Evolutionary conservation across 495 filamentous ascomycete genomes (phyloP).

Genomic region (Aspergillus carlsbadensis): DNA sequence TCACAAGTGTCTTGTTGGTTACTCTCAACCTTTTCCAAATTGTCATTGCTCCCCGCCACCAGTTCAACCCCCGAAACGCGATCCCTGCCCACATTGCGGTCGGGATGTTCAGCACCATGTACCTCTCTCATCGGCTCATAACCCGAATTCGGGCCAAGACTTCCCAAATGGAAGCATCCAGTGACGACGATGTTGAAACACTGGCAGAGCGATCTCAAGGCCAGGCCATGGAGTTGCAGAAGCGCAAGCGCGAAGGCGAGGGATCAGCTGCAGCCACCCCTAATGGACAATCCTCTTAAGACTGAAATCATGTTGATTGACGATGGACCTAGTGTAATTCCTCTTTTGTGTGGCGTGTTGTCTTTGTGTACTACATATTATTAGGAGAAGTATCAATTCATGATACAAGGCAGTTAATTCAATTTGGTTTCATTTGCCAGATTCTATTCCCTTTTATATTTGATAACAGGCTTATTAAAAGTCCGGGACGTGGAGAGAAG

Average conservation of each 20-base stretch:
- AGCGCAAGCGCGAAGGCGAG: background rate
- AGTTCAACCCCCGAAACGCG: slow-evolving; percentile 48
- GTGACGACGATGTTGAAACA: background rate
- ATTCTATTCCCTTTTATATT: too few relatives aligned
- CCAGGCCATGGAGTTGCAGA: slow-evolving; percentile 1
- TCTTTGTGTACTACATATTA: too few relatives aligned
- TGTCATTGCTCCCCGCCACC: slow-evolving; percentile 39
- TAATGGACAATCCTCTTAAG: background rate
- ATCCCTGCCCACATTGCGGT: slow-evolving; percentile 62
- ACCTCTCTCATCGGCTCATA: slow-evolving; percentile 19
- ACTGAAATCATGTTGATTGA: background rate
- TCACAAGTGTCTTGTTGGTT: slow-evolving; percentile 46
- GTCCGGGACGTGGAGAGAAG: too few relatives aligned
- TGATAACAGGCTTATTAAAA: too few relatives aligned
- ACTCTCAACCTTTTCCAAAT: slow-evolving; percentile 55
- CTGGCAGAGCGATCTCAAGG: background rate
- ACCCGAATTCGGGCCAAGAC: background rate
- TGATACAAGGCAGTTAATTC: too few relatives aligned
- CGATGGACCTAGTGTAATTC: background rate
- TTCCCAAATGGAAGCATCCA: background rate
- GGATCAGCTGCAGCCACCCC: background rate
- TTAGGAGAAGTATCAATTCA: too few relatives aligned
- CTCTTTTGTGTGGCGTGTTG: too few relatives aligned
- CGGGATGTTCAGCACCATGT: slow-evolving; percentile 52
- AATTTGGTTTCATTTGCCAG: too few relatives aligned